Evolutionary conservation across 2,329 filamentous ascomycete genomes (phyloP).

Genomic region (Pezicula neosporulosa): DNA sequence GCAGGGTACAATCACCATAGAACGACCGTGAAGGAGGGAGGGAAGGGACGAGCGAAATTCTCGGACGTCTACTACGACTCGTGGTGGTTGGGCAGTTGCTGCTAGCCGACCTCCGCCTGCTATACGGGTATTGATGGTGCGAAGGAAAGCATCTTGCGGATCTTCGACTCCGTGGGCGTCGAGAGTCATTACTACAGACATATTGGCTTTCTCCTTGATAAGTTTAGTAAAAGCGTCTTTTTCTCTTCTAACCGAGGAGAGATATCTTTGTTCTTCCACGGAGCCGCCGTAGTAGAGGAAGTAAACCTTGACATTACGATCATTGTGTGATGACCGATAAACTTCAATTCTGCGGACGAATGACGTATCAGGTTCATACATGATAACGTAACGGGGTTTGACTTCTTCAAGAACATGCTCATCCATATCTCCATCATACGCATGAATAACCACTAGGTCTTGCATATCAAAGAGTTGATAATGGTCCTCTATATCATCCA

Average conservation of each 20-base stretch:
- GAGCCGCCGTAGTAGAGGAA: conserved; percentile 96
- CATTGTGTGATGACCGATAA: conserved; percentile 89
- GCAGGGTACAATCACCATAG: conserved; percentile 86
- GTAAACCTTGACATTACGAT: conserved; percentile 86
- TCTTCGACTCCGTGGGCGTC: conserved; percentile 69
- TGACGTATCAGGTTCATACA: conserved; percentile 95
- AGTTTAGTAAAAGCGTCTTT: conserved; percentile 95
- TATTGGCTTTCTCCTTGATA: conserved; percentile 89
- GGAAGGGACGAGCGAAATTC: conserved; percentile 93
- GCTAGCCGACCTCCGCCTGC: conserved; percentile 83
- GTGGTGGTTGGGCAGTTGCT: conserved; percentile 82
- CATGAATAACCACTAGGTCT: conserved; percentile 83
- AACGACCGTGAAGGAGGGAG: conserved; percentile 84
- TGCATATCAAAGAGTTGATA: conserved; percentile 91
- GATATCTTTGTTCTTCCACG: conserved; percentile 91
- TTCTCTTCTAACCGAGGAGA: conserved; percentile 85
- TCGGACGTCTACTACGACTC: conserved; percentile 91
- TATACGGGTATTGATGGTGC: conserved; percentile 94
- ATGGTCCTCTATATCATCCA: conserved; percentile 89
- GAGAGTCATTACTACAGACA: conserved; percentile 82
- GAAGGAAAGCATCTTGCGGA: conserved; percentile 85
- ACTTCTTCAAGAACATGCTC: conserved; percentile 95
- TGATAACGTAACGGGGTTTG: conserved; percentile 90
- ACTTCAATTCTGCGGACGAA: conserved; percentile 95
- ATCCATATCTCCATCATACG: conserved; percentile 93